Evolutionary conservation across 2,329 filamentous ascomycete genomes (phyloP), one percentile per base, ranked within the genome.

Genomic region (Colletotrichum navitas): DNA sequence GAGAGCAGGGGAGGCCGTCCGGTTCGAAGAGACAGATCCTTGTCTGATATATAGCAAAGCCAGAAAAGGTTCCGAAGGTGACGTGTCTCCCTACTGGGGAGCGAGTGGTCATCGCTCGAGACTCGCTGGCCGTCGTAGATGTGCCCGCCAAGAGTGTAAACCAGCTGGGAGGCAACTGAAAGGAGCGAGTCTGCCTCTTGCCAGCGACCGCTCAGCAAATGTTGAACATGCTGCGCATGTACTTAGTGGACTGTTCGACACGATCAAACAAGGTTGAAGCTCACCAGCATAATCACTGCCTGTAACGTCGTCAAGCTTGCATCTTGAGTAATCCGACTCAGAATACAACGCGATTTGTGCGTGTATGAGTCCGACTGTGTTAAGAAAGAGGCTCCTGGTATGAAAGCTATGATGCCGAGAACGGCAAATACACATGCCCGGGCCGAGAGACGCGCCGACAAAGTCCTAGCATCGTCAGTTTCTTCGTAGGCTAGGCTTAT

Each of bases 11-110:
- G 77, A 1, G 75, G 76, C 2, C 71, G 62, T 4, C 77, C 77
- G 1, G 72, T 71, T 3, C 75, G 74, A 1, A 79, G 68, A 1
- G 76, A 65, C 8, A 75, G 63, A 5, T 79, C 75, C 56, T 79
- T 79, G 62, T 80, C 78, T 1, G 74, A 36, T 3, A 74, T 56
- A 49, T 79, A 79, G 60, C 74, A 77, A 2, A 79, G 47, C 76
- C 77, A 78, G 65, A 79, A 79, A 1, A 79, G 60, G 1, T 41
- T 63, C 7, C 75, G 65, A 5, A 68, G 56, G 21, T 76, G 75
- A 1, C n/a, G 47, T 6, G 12, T 5, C 4, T 24, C 45, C 1
- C 45, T 26, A 0, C 21, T 3, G 6, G 21, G 21, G 8, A 26
- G 47, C 5, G 21, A 12, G 2, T 29, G 5, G 1, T 39, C 18